A percentile compares a stretch with the other conserved stretches of the same genome.
Evolutionary conservation across 2,329 filamentous ascomycete genomes (phyloP).

Genomic region (Monosporascus sp.): DNA sequence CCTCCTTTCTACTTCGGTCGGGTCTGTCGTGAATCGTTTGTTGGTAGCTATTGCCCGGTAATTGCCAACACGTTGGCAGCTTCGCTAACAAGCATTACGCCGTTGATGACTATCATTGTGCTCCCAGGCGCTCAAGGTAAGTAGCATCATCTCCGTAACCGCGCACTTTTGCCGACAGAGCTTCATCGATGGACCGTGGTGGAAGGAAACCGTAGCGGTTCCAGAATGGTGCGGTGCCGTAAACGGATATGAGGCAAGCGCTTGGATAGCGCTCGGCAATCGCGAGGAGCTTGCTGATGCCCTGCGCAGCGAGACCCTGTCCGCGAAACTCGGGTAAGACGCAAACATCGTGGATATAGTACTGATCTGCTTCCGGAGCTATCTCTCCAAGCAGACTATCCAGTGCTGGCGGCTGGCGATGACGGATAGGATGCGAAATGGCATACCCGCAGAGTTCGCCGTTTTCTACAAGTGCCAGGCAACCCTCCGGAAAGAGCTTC

Average conservation of each 20-base stretch:
- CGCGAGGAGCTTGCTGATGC: constrained; percentile 18
- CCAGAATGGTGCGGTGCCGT: constrained; percentile 31
- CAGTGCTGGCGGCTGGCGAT: constrained; percentile 24
- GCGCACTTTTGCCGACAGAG: constrained; percentile 23
- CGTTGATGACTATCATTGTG: no score
- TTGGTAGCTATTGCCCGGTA: no score
- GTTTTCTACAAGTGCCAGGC: constrained; percentile 22
- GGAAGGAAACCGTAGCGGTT: constrained; percentile 25
- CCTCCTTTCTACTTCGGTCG: no score
- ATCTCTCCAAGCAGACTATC: constrained; percentile 26
- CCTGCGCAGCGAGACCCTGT: constrained; percentile 18
- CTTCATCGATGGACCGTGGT: constrained; percentile 12
- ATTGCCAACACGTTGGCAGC: no score
- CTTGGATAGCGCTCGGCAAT: constrained; percentile 21
- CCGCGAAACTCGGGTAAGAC: constrained; percentile 24
- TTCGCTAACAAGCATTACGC: no score
- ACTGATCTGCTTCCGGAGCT: constrained; percentile 26
- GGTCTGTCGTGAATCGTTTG: no score
- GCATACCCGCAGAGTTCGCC: constrained; percentile 27
- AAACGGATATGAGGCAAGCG: constrained; percentile 30
- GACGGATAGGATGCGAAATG: constrained; percentile 32
- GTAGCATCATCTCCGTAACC: constrained; percentile 29
- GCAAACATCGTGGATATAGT: constrained; percentile 34
- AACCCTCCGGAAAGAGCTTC: constrained; percentile 29
- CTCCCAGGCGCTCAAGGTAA: constrained; percentile 17